Evolutionary conservation across 177 flowering plant genomes (phyloP).

Genomic region (Tripterygium wilfordii): DNA sequence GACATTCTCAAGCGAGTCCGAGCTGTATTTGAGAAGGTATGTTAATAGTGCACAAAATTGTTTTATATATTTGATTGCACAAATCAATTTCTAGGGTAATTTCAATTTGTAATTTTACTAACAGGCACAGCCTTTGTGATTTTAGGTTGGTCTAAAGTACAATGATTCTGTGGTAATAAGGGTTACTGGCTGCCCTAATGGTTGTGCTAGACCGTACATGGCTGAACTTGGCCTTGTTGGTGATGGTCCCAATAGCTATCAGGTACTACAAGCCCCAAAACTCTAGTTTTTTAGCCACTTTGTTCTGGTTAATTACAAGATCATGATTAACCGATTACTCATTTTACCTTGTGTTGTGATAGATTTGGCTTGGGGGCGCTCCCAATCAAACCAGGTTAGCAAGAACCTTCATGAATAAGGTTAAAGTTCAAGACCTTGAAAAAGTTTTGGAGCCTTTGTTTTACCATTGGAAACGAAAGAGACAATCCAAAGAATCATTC

Average conservation of each 20-base stretch:
- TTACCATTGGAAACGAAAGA: constrained; percentile 52
- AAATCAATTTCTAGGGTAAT: too few relatives aligned
- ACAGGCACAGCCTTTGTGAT: constrained; percentile 8
- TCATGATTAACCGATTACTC: not conserved
- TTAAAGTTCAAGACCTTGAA: constrained; percentile 73
- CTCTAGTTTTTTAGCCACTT: not conserved
- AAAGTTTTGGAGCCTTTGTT: constrained; percentile 73
- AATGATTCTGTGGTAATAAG: constrained; percentile 84
- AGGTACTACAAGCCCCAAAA: constrained; percentile 38
- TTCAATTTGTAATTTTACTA: not conserved
- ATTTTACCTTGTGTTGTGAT: too few relatives aligned
- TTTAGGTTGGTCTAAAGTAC: constrained; percentile 85
- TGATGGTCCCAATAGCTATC: constrained; percentile 98
- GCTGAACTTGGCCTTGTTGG: constrained; percentile 99
- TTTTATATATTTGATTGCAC: too few relatives aligned
- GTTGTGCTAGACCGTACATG: constrained; percentile 99
- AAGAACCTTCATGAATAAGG: constrained; percentile 59
- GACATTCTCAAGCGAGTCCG: constrained; percentile 85
- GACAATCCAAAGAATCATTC: constrained; percentile 63
- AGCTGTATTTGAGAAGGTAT: constrained; percentile 89
- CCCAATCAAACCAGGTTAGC: constrained; percentile 67
- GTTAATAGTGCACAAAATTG: not conserved
- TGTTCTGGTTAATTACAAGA: not conserved
- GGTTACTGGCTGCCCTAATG: constrained; percentile 98
- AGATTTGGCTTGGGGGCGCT: constrained; percentile 87